Conservation (phyloP, 257 asterid genomes). For the Solanum bulbocastanum region DNA sequence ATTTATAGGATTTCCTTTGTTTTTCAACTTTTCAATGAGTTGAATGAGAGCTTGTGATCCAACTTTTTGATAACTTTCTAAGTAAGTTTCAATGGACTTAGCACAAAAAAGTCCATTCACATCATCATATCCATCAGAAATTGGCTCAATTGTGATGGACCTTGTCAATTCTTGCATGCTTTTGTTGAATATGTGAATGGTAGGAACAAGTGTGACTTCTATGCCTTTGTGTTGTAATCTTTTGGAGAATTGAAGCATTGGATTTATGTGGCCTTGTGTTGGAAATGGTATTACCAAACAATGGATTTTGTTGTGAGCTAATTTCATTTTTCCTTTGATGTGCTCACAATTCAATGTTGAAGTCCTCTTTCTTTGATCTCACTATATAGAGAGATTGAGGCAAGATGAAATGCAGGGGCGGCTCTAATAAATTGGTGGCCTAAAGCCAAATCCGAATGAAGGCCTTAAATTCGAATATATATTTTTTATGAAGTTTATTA, state of each 20-base stretch:
- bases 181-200: conserved; percentile 11
- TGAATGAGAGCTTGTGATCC: conserved; percentile 18
- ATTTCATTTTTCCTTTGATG: neutral
- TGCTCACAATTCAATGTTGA: neutral
- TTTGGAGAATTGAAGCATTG: conserved; percentile 38
- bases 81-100: neutral
- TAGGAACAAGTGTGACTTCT: conserved; percentile 18
- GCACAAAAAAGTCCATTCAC: conserved; percentile 1
- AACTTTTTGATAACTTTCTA: neutral
- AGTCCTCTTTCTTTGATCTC: neutral
- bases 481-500: too few relatives aligned
- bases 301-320: conserved; percentile 1
- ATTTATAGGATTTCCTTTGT: conserved; percentile 14
- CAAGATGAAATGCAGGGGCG: neutral
- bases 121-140: conserved; percentile 36
- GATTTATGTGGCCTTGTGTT: conserved; percentile 44
- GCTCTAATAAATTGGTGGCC: too few relatives aligned
- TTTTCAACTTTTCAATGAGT: conserved; percentile 12
- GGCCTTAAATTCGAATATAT: too few relatives aligned
- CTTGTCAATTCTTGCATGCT: conserved; percentile 5
- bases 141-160: conserved; percentile 11
- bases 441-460: too few relatives aligned
- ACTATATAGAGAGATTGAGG: neutral
- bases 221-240: conserved; percentile 14
- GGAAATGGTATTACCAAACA: conserved; percentile 24